Evolutionary conservation across 2,329 filamentous ascomycete species (phyloP).

Genomic region (Fonsecaea pugnacius): DNA sequence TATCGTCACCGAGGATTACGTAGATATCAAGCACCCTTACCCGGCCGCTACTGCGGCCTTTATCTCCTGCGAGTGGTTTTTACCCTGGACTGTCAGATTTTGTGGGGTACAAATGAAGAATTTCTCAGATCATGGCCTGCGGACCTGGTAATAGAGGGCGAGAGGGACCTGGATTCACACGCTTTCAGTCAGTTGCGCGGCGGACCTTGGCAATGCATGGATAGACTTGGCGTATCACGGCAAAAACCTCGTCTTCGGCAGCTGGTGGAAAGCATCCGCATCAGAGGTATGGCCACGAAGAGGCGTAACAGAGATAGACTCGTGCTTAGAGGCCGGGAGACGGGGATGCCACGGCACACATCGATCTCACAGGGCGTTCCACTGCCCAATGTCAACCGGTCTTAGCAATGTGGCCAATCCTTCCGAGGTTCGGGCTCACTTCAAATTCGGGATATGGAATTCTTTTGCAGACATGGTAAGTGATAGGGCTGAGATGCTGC

Average conservation of each 20-base stretch:
- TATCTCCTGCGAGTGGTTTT: constrained; percentile 1
- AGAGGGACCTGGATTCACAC: not conserved
- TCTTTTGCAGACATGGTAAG: not conserved
- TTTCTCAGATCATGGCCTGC: constrained; percentile 3
- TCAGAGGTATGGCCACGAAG: not conserved
- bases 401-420: not conserved
- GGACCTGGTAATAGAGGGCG: not conserved
- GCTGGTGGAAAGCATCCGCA: not conserved
- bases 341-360: not conserved
- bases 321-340: not conserved
- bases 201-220: constrained; percentile 21
- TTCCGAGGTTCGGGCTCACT: not conserved
- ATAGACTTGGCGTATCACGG: not conserved
- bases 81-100: not conserved
- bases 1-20: constrained; percentile 10
- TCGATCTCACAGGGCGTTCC: not conserved
- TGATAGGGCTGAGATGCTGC: not conserved
- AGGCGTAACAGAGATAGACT: not conserved
- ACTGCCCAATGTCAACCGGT: not conserved
- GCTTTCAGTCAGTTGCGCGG: not conserved
- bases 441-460: not conserved
- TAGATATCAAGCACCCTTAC: constrained; percentile 6
- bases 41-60: constrained; percentile 13
- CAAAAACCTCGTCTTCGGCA: not conserved
- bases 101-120: constrained; percentile 3